Percentiles rank a stretch among this genome's conserved stretches.
Conservation (phyloP, 2,329 filamentous ascomycete species). For the Geoglossum cookeanum region DNA sequence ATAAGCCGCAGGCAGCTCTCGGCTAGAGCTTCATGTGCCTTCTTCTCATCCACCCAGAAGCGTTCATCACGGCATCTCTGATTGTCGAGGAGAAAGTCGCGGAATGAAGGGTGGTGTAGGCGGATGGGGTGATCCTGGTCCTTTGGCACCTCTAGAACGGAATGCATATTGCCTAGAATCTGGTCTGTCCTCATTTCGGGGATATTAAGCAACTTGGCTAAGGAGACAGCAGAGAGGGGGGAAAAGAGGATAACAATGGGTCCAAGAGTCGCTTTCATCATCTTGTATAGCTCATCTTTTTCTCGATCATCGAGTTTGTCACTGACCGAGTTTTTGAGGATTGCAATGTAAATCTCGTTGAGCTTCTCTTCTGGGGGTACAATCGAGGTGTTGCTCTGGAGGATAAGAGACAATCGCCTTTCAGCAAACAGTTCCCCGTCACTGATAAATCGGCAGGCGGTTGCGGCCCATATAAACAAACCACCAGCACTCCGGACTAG, state of each 20-base stretch:
- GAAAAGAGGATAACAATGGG: neutral
- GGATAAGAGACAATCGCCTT: constrained; percentile 12
- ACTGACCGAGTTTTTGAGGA: constrained; percentile 11
- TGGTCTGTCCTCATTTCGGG: neutral
- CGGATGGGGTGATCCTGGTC: neutral
- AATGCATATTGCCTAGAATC: no score
- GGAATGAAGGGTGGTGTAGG: neutral
- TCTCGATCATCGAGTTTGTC: constrained; percentile 7
- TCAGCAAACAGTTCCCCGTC: constrained; percentile 7
- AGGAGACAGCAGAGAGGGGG: neutral
- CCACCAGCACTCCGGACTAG: constrained; percentile 15
- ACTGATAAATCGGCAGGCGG: neutral
- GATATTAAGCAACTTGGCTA: neutral
- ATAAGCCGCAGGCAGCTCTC: constrained; percentile 21
- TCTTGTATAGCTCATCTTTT: neutral
- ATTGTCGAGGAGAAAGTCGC: constrained; percentile 15
- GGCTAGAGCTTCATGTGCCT: constrained; percentile 17
- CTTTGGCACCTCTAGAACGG: neutral
- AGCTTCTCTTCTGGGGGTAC: constrained; percentile 7
- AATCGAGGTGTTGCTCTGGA: constrained; percentile 8
- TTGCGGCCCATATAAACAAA: constrained; percentile 19
- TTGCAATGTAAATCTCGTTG: constrained; percentile 13
- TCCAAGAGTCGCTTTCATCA: constrained; percentile 13
- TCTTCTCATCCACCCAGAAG: constrained; percentile 9
- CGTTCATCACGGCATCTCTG: constrained; percentile 19